Percentiles rank a stretch among this genome's conserved stretches.
Evolutionary conservation across 805 yeast genomes (phyloP).

Genomic region (Cyberlindnera misumaiensis): DNA sequence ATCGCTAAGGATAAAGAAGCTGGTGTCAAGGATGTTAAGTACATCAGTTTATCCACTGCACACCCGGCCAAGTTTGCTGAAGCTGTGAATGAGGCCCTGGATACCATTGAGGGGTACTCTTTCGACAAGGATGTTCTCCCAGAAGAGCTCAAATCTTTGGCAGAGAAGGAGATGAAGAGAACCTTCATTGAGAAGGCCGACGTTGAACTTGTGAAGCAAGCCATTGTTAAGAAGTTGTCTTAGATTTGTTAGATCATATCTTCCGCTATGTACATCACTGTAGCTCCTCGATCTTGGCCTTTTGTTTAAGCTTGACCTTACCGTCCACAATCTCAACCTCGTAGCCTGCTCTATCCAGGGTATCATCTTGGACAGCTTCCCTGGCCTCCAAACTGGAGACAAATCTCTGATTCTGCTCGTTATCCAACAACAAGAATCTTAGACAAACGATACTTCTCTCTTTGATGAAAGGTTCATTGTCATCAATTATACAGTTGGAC

Average conservation of each 20-base stretch:
- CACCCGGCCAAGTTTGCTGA: constrained; percentile 98
- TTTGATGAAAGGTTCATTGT: constrained; percentile 80
- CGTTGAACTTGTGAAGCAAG: constrained; percentile 63
- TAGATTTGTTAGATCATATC: not conserved
- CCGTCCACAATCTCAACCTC: constrained; percentile 72
- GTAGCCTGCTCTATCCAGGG: constrained; percentile 66
- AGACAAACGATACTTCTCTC: constrained; percentile 81
- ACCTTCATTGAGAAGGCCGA: constrained; percentile 65
- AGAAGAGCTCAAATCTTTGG: constrained; percentile 69
- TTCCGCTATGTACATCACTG: not conserved
- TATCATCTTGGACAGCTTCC: constrained; percentile 51
- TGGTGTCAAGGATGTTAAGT: constrained; percentile 33
- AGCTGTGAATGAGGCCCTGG: constrained; percentile 81
- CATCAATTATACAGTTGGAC: constrained; percentile 80
- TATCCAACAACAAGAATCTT: constrained; percentile 57
- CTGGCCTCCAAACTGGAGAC: constrained; percentile 75
- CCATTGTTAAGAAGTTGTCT: constrained; percentile 65
- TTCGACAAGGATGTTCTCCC: constrained; percentile 89
- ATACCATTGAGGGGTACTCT: constrained; percentile 61
- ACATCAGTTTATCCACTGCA: constrained; percentile 87
- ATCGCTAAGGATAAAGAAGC: constrained; percentile 41
- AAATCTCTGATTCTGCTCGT: constrained; percentile 65
- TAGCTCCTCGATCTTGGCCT: constrained; percentile 9
- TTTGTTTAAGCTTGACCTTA: constrained; percentile 46
- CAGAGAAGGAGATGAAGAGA: constrained; percentile 67